Percentiles rank a stretch among this genome's conserved stretches.
Evolutionary conservation across 495 filamentous ascomycete species (phyloP).

Genomic region (Talaromyces wortmannii): DNA sequence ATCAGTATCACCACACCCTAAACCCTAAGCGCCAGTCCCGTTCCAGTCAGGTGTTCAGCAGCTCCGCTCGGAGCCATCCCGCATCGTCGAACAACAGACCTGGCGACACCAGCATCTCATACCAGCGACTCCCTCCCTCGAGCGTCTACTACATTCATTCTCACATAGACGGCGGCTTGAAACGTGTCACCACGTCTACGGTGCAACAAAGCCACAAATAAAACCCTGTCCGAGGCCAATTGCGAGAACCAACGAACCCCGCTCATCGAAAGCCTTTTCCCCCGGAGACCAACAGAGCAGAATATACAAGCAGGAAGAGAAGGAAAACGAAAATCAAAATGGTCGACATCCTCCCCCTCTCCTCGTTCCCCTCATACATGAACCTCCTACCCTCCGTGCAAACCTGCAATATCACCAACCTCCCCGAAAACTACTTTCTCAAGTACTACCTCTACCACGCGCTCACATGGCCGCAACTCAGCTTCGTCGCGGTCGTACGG

Average conservation of each 20-base stretch:
- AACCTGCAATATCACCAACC: slow-evolving; percentile 96
- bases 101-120: not conserved
- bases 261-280: too few relatives aligned
- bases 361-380: slow-evolving; percentile 43
- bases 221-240: not conserved
- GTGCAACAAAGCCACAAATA: too few relatives aligned
- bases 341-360: slow-evolving; percentile 46
- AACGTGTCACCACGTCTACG: too few relatives aligned
- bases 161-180: too few relatives aligned
- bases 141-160: too few relatives aligned
- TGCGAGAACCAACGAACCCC: not conserved
- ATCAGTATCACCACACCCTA: not conserved
- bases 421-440: slow-evolving; percentile 99
- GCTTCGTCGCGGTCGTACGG: slow-evolving; percentile 91
- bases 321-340: slow-evolving; percentile 12
- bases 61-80: not conserved
- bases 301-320: not conserved
- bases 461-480: slow-evolving; percentile 93
- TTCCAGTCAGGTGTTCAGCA: not conserved
- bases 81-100: not conserved
- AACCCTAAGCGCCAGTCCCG: not conserved
- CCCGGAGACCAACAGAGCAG: not conserved
- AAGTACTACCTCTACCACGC: slow-evolving; percentile 99
- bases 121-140: too few relatives aligned
- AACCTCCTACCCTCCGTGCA: slow-evolving; percentile 84